Conservation (phyloP, 148 eudicot genomes). For the Diospyros kaki region DNA sequence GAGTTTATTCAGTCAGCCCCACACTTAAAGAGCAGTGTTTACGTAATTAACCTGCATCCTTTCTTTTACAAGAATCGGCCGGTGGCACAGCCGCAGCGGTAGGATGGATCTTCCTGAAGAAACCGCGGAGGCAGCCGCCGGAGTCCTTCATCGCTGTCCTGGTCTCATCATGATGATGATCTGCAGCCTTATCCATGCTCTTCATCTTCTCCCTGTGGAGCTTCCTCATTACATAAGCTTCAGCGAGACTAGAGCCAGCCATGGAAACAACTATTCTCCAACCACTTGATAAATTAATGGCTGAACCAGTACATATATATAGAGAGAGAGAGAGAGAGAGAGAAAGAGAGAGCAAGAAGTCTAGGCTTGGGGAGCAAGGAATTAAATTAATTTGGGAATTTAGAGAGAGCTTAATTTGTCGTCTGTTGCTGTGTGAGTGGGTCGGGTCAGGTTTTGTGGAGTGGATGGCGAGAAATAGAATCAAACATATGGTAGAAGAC, state of each 20-base stretch:
- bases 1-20: too few relatives aligned
- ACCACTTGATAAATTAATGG: neutral
- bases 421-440: too few relatives aligned
- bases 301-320: neutral
- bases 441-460: too few relatives aligned
- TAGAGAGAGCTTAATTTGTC: too few relatives aligned
- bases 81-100: neutral
- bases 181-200: neutral
- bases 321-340: too few relatives aligned
- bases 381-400: too few relatives aligned
- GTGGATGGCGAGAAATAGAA: too few relatives aligned
- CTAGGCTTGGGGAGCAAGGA: too few relatives aligned
- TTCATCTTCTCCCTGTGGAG: constrained; percentile 4
- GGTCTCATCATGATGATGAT: neutral
- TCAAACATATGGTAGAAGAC: too few relatives aligned
- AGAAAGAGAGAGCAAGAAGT: too few relatives aligned
- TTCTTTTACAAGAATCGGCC: neutral
- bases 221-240: constrained; percentile 5
- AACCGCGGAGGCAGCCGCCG: neutral
- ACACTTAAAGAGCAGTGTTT: too few relatives aligned
- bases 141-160: neutral
- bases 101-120: neutral
- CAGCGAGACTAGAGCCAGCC: neutral
- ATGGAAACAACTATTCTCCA: neutral
- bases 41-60: too few relatives aligned